These are phyloP conservation scores for Wickerhamomyces sp. DNA, from an alignment of 1,139 yeast species.

Conservation along the genomic window DNA sequence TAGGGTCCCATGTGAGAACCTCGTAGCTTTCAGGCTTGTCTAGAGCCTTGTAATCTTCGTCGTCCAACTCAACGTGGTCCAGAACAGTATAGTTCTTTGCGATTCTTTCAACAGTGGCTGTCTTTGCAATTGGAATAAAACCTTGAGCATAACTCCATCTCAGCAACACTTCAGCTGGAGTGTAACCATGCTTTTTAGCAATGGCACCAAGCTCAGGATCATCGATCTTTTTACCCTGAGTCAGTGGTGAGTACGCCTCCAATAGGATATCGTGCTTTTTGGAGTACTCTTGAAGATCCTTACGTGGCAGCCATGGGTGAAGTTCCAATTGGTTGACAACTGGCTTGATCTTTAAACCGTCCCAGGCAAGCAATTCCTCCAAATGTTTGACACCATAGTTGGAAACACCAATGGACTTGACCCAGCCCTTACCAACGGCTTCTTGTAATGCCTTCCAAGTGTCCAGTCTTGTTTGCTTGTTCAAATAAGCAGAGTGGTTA, in stretches of 20 bases:
- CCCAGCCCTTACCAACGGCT: constrained; percentile 25
- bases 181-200: constrained; percentile 31
- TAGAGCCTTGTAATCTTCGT: constrained; percentile 11
- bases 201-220: constrained; percentile 40
- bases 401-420: constrained; percentile 35
- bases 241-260: constrained; percentile 52
- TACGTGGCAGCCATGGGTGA: constrained; percentile 22
- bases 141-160: constrained; percentile 40
- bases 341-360: constrained; percentile 35
- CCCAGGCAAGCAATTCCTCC: constrained; percentile 30
- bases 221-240: constrained; percentile 37
- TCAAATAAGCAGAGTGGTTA: constrained; percentile 34
- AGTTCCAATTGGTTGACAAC: constrained; percentile 39
- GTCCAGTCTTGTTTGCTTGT: constrained; percentile 31
- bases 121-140: constrained; percentile 67
- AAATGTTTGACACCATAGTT: constrained; percentile 34
- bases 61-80: constrained; percentile 13
- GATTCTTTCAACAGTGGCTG: constrained; percentile 47
- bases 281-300: constrained; percentile 37
- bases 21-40: neutral
- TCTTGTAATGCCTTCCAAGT: constrained; percentile 41
- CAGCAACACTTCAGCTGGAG: constrained; percentile 37
- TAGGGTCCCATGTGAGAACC: neutral
- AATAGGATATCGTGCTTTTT: constrained; percentile 32
- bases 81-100: constrained; percentile 37